A percentile compares a stretch with the other conserved stretches of the same genome.
phyloP scores from a whole-genome alignment of 2,329 filamentous ascomycete genomes.

The Cercospora zeina region DNA sequence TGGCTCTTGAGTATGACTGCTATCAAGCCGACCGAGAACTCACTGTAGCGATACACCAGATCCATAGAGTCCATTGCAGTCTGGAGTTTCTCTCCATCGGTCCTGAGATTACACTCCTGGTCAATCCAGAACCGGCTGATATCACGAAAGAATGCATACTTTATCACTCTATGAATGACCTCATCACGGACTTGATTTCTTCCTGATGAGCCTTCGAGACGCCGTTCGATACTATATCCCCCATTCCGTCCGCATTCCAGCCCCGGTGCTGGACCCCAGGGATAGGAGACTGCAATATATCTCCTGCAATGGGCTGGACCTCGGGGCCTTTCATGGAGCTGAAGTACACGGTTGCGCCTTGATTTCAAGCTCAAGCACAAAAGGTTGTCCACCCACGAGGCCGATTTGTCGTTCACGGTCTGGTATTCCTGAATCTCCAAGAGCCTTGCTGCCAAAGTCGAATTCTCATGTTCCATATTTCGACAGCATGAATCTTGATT shows the following conservation, averaged over 20 bases:
- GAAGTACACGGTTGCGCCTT: background rate
- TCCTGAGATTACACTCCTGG: constrained; percentile 1
- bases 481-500: constrained; percentile 5
- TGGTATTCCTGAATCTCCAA: constrained; percentile 4
- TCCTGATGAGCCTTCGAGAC: constrained; percentile 8
- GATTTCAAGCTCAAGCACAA: constrained; percentile 2
- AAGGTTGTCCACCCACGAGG: constrained; percentile 5
- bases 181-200: background rate
- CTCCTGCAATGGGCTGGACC: background rate
- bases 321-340: background rate
- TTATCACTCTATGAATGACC: constrained; percentile 7
- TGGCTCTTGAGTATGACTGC: constrained; percentile 8
- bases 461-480: constrained; percentile 7
- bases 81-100: constrained; percentile 1
- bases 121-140: constrained; percentile 6
- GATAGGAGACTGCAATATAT: constrained; percentile 8
- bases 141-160: constrained; percentile 7
- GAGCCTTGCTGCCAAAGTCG: constrained; percentile 8
- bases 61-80: constrained; percentile 6
- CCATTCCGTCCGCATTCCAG: background rate
- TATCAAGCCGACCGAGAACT: constrained; percentile 5
- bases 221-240: constrained; percentile 4
- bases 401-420: constrained; percentile 8
- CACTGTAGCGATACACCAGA: constrained; percentile 1
- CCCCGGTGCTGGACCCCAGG: constrained; percentile 2